These are phyloP conservation scores for Porpolomopsis calyptriformis DNA, from an alignment of 768 basidiomycete genomes.

Conservation along the genomic window DNA sequence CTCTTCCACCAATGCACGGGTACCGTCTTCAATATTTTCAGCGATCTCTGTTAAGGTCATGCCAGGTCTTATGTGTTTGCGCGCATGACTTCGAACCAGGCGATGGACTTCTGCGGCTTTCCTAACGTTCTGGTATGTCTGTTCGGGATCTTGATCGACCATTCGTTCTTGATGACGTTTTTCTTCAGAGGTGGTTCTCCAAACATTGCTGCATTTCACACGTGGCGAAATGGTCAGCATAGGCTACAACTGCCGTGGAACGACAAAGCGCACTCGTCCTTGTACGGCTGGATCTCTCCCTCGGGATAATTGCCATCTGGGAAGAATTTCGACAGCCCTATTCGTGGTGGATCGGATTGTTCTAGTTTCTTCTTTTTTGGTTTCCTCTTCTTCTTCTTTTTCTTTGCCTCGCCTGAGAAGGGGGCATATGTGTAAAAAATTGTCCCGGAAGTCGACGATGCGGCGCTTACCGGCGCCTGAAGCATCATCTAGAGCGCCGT, in stretches of 20 bases:
- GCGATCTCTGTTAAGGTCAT: constrained; percentile 93
- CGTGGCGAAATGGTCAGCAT: constrained; percentile 2
- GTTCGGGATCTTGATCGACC: constrained; percentile 67
- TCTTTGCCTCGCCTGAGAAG: constrained; percentile 14
- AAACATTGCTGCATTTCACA: constrained; percentile 78
- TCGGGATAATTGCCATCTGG: constrained; percentile 80
- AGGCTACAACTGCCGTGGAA: not conserved
- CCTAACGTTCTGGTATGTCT: constrained; percentile 83
- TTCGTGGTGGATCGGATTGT: constrained; percentile 87
- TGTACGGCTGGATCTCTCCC: constrained; percentile 86
- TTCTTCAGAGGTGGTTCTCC: constrained; percentile 86
- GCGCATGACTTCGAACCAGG: constrained; percentile 75
- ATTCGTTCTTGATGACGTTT: constrained; percentile 73
- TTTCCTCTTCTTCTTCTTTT: constrained; percentile 94
- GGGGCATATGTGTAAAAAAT: not conserved
- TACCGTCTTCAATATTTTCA: constrained; percentile 86
- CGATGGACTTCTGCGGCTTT: constrained; percentile 94
- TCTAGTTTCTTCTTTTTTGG: constrained; percentile 72
- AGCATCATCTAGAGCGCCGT: not conserved
- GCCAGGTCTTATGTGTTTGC: constrained; percentile 79
- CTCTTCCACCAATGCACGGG: constrained; percentile 85
- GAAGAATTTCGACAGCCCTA: constrained; percentile 84
- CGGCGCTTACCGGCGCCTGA: not conserved
- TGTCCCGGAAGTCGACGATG: not conserved
- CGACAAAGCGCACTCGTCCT: constrained; percentile 62